Evolutionary conservation across 768 basidiomycete genomes (phyloP), one percentile per base, ranked within the genome.

Genomic region (Suillus decipiens): DNA sequence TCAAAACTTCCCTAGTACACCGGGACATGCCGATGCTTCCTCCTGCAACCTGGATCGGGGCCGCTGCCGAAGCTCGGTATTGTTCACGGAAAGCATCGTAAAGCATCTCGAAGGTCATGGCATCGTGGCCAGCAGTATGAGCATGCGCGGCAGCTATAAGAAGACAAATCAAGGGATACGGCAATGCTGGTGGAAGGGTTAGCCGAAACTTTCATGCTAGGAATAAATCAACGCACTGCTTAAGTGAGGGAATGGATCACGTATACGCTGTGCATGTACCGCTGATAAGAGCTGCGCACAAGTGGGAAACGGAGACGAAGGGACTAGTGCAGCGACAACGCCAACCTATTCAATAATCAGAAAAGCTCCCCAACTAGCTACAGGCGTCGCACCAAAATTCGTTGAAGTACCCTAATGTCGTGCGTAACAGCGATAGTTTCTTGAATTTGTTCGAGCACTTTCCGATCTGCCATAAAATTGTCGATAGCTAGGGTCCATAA

Each of bases 31-130:
- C 88, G 62, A 94, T 89, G 51, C 83, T 84, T 24, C 90, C 87
- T 10, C 92, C 89, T 66, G 86, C 85, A 48, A 92, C 73, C 59
- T 89, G 87, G 22, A 94, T 84, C 1, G 93, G 92, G 0, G 91
- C 90, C 9, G 88, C 84, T 11, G 82, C 80, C 7, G 91, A 89
- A 24, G 86, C 81, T 24, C 89, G 86, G 22, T 90, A 82, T 75
- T 92, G 90, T 64, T 88, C 84, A 24, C 86, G 85, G 72, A 95
- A 95, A 37, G 82, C 80, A 59, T 93, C 91, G 65, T 90, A 83
- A 9, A 96, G 83, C 88, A 96, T 94, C 69, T 96, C 93, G 71
- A 99, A 96, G 36, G 92, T 98, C 75, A 97, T 88, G 15, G 78
- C 77, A 22, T 89, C 81, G 63, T 95, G 89, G 0, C 95, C 95